phyloP scores from a whole-genome alignment of 768 basidiomycete genomes.

The Agrocybe praecox region DNA sequence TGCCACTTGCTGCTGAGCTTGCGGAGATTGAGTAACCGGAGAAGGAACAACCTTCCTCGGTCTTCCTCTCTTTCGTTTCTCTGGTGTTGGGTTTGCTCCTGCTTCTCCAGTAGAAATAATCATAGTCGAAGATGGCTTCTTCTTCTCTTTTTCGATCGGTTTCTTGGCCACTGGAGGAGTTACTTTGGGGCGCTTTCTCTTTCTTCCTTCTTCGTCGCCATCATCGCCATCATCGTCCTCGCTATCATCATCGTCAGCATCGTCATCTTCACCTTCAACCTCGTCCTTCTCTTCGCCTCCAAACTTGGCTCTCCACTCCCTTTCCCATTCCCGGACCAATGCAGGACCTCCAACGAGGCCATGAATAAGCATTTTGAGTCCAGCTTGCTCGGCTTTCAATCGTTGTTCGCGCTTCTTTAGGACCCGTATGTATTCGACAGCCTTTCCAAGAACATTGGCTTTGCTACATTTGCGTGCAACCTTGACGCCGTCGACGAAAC shows the following conservation, averaged over 20 bases:
- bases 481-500: constrained; percentile 91
- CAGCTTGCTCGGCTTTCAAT: constrained; percentile 74
- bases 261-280: constrained; percentile 54
- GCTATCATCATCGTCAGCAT: constrained; percentile 56
- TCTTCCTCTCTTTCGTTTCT: constrained; percentile 84
- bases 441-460: constrained; percentile 87
- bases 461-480: constrained; percentile 91
- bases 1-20: constrained; percentile 7
- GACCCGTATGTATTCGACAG: constrained; percentile 90
- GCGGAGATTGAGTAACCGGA: constrained; percentile 30
- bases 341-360: constrained; percentile 78
- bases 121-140: constrained; percentile 29
- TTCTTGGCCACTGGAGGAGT: constrained; percentile 25
- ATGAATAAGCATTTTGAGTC: constrained; percentile 65
- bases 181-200: constrained; percentile 66
- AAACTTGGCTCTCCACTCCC: constrained; percentile 70
- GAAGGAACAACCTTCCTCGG: constrained; percentile 72
- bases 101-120: constrained; percentile 24
- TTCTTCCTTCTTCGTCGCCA: constrained; percentile 44
- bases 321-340: constrained; percentile 75
- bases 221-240: constrained; percentile 52
- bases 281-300: constrained; percentile 80
- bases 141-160: constrained; percentile 49
- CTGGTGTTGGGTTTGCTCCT: constrained; percentile 41
- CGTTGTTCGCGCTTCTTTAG: constrained; percentile 77